Evolutionary conservation across 495 filamentous ascomycete genomes (phyloP), one percentile per base, ranked within the genome.

Genomic region (Rhypophila decipiens): DNA sequence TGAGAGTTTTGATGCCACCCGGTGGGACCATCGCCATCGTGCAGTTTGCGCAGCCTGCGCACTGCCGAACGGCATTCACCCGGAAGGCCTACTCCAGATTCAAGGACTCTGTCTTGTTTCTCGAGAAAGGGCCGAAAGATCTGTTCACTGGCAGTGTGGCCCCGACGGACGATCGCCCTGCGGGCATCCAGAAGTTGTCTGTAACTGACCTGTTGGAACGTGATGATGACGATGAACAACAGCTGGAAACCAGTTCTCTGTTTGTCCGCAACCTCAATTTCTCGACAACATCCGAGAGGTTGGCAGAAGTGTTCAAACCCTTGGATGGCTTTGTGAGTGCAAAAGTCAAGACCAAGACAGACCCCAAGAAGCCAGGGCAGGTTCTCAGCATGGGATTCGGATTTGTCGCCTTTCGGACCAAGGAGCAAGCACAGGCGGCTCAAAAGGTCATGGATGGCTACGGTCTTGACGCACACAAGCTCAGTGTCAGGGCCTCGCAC

Each of bases 201-300:
- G 68, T 57, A 15, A 61, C 66, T 18, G 77, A 77, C 22, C 69
- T 81, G 36, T 68, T 91, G 47, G 70, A 77, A 69, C 68, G 77
- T 57, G 73, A 81, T 35, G 73, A 81, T 35, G 71, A 76, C 42
- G 64, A 55, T 21, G 72, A 79, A 37, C 72, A 78, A 35, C 54
- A 66, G 11, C 49, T 73, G 10, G 75, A 86, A 49, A 88, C 87
- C 4, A 74, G 80, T 9, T 96, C 93, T 2, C 72, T 99, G 2
- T 97, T 91, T 61, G 80, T 97, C 43, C 83, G 89, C 57, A 99
- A 97, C 61, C 74, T 99, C 31, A 88, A 86, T 70, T 99, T 97
- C 65, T 67, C 78, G n/a, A 97, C 94, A 0, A 91, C 84, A 13
- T 87, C 79, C 35, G 73, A 80, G 33, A 73, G 74, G 9, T 74